Conservation (phyloP, 306 rosid genomes). For the Parietaria judaica region DNA sequence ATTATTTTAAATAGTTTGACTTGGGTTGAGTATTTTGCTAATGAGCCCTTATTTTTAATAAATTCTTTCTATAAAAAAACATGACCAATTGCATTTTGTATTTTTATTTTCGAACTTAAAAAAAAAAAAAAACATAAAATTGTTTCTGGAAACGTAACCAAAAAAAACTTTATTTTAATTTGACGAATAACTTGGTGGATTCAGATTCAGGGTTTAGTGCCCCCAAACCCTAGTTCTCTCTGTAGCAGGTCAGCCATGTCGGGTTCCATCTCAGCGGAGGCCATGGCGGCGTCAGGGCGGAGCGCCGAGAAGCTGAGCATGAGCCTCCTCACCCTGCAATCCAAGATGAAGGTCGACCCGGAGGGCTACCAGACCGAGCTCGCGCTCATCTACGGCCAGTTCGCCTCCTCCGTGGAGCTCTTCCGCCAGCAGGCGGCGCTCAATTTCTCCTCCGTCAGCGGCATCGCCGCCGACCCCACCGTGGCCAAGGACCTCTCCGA, state of each 20-base stretch:
- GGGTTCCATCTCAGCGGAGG: slow-evolving; percentile 18
- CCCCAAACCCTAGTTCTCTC: background rate
- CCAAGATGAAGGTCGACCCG: slow-evolving; percentile 84
- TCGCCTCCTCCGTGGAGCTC: slow-evolving; percentile 59
- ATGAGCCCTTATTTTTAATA: too few relatives aligned
- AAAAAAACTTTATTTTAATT: too few relatives aligned
- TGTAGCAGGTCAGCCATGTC: background rate
- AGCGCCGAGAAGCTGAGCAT: slow-evolving; percentile 56
- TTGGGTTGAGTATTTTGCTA: too few relatives aligned
- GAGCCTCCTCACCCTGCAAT: slow-evolving; percentile 52
- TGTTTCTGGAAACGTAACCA: too few relatives aligned
- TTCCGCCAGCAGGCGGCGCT: slow-evolving; percentile 60
- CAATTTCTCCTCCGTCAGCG: slow-evolving; percentile 57
- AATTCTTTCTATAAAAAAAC: too few relatives aligned
- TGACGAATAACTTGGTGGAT: too few relatives aligned
- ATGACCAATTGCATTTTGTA: too few relatives aligned
- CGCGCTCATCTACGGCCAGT: slow-evolving; percentile 47
- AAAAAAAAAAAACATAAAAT: too few relatives aligned
- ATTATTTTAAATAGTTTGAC: too few relatives aligned
- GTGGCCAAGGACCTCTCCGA: slow-evolving; percentile 76
- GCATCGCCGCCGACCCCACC: slow-evolving; percentile 50
- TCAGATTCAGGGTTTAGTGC: too few relatives aligned
- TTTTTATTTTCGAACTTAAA: too few relatives aligned
- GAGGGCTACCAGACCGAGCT: slow-evolving; percentile 77
- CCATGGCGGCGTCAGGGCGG: slow-evolving; percentile 40